These are phyloP conservation scores for Endocalyx cinctus DNA, from an alignment of 2,329 filamentous ascomycete species.

Conservation along the genomic window DNA sequence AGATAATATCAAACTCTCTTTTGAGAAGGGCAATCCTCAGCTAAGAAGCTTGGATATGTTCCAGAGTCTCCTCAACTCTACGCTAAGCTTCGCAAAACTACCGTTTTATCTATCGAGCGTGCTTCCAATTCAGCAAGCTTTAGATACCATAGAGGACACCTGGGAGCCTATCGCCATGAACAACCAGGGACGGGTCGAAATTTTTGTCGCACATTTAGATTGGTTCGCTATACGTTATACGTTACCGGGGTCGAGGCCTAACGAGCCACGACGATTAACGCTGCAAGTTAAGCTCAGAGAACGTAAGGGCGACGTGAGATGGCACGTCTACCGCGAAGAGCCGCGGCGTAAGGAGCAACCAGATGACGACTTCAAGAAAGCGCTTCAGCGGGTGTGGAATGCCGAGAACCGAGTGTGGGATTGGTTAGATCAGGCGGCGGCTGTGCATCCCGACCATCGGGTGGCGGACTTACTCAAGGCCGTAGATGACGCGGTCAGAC, in stretches of 20 bases:
- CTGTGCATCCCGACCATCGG: slow-evolving; percentile 33
- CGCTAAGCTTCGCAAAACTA: slow-evolving; percentile 45
- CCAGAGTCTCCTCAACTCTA: slow-evolving; percentile 41
- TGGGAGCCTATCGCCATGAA: slow-evolving; percentile 41
- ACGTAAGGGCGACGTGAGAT: slow-evolving; percentile 45
- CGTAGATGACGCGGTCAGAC: slow-evolving; percentile 42
- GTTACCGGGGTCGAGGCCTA: slow-evolving; percentile 26
- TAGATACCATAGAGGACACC: slow-evolving; percentile 55
- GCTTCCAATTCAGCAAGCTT: slow-evolving; percentile 58
- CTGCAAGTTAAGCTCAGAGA: slow-evolving; percentile 49
- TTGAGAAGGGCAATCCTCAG: slow-evolving; percentile 64
- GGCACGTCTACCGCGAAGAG: slow-evolving; percentile 42
- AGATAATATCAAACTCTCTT: slow-evolving; percentile 50
- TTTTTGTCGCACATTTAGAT: slow-evolving; percentile 51
- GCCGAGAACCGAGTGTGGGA: slow-evolving; percentile 22
- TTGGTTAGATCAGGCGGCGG: slow-evolving; percentile 36
- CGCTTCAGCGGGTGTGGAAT: slow-evolving; percentile 23
- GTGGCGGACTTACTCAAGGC: slow-evolving; percentile 41
- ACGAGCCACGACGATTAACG: slow-evolving; percentile 33
- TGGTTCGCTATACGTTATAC: slow-evolving; percentile 54
- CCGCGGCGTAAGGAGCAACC: slow-evolving; percentile 13
- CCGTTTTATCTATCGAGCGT: slow-evolving; percentile 54
- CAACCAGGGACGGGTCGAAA: slow-evolving; percentile 43
- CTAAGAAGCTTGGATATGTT: slow-evolving; percentile 57
- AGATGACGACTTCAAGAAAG: slow-evolving; percentile 25